phyloP scores from a whole-genome alignment of 345 rosid species.

The Gossypium rotundifolium region DNA sequence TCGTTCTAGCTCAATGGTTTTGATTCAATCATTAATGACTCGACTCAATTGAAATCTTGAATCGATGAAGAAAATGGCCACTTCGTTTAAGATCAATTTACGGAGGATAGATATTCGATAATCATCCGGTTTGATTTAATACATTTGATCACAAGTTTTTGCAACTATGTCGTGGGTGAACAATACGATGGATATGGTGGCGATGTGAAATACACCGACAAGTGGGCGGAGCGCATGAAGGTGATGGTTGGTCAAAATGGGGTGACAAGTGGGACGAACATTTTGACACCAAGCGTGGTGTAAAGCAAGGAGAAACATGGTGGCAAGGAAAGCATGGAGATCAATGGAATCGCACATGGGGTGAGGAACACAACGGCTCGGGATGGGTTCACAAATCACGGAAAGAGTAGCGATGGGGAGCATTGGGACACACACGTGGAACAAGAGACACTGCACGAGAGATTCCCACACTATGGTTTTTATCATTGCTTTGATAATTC shows the following conservation, averaged over 20 bases:
- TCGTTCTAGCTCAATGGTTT: background rate
- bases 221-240: slow-evolving; percentile 93
- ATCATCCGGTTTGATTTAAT: background rate
- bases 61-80: background rate
- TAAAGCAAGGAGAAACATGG: slow-evolving; percentile 97
- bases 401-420: slow-evolving; percentile 93
- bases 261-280: slow-evolving; percentile 99
- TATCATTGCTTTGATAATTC: slow-evolving; percentile 91
- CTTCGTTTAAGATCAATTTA: background rate
- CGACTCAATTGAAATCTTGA: background rate
- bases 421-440: slow-evolving; percentile 77
- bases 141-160: background rate
- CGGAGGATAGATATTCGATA: background rate
- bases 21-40: background rate
- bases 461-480: slow-evolving; percentile 88
- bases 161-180: slow-evolving; percentile 57
- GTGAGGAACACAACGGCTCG: slow-evolving; percentile 77
- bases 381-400: slow-evolving; percentile 98
- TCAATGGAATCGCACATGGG: slow-evolving; percentile 93
- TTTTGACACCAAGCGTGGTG: slow-evolving; percentile 72
- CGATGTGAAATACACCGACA: slow-evolving; percentile 83
- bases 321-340: slow-evolving; percentile 87
- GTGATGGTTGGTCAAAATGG: slow-evolving; percentile 87
- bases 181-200: slow-evolving; percentile 84
- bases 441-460: slow-evolving; percentile 90